Evolutionary conservation across 2,329 filamentous ascomycete genomes (phyloP), one percentile per base, ranked within the genome.

Genomic region (Balansia obtecta): DNA sequence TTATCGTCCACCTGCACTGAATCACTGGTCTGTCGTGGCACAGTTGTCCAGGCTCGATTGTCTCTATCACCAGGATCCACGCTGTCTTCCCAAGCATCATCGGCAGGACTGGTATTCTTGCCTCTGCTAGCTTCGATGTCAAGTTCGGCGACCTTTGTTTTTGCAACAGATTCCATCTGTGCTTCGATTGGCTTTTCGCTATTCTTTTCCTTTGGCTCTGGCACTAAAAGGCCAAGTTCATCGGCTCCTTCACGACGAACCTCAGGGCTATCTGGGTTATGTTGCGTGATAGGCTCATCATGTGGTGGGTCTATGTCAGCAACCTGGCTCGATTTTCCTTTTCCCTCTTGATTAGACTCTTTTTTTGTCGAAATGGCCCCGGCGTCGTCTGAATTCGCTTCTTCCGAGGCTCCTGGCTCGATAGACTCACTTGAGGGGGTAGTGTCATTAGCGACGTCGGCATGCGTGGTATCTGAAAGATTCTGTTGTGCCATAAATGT

Each of bases 131-230:
- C 27, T 37, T 45, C 37, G 11, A 38, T 30, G 20, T 38, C 5
- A 27, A 20, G 8, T 20, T 44, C 33, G n/a, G 46, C 22, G 33
- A 34, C 16, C 30, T 50, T 33, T 37, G 48, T 40, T 49, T 50
- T 13, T 10, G 22, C n/a, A 18, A 16, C 38, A 33, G 42, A n/a
- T 9, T 44, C 55, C 48, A 46, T 22, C 38, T 39, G 46, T 40
- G 45, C 34, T 38, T 46, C 45, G 16, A 34, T 34, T 54, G 6
- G 44, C 49, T 47, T 59, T 48, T 60, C 56, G 22, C 58, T 62
- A 48, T 65, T 67, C 52, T 63, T 65, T 39, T 62, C 62, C 49
- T 62, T 60, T 15, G 56, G 54, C 30, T 57, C 60, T 27, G 55
- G 45, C 40, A 53, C 37, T 10, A 54, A 47, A 39, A 46, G 45